A percentile compares a stretch with the other conserved stretches of the same genome.
These are phyloP conservation scores for Solanum hybrid DNA, from an alignment of 305 asterid species.

Conservation along the genomic window DNA sequence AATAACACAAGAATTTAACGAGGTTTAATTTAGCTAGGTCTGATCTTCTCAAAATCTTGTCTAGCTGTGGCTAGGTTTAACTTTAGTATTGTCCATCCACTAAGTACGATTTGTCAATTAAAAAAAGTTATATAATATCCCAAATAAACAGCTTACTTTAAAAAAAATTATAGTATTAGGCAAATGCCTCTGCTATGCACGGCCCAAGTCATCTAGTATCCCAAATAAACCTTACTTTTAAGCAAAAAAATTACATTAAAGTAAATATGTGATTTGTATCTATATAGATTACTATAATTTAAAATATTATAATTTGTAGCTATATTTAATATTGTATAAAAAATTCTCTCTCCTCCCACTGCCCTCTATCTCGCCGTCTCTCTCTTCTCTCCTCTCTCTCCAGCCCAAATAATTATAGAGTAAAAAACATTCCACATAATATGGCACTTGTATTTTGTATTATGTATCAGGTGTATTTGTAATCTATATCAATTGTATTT, in stretches of 20 bases:
- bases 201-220: neutral
- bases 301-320: too few relatives aligned
- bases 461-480: too few relatives aligned
- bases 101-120: neutral
- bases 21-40: neutral
- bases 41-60: neutral
- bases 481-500: neutral
- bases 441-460: too few relatives aligned
- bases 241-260: neutral
- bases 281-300: too few relatives aligned
- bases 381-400: neutral
- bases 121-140: too few relatives aligned
- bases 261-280: too few relatives aligned
- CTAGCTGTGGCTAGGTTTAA: too few relatives aligned
- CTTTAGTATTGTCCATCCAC: neutral
- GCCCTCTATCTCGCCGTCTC: neutral
- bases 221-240: neutral
- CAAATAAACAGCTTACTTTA: too few relatives aligned
- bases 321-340: too few relatives aligned
- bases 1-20: neutral
- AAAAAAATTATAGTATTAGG: neutral
- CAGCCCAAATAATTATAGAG: too few relatives aligned
- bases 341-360: neutral
- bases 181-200: neutral
- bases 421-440: neutral